These are phyloP conservation scores for Leucocoprinus sp. DNA, from an alignment of 768 basidiomycete genomes.

Conservation along the genomic window DNA sequence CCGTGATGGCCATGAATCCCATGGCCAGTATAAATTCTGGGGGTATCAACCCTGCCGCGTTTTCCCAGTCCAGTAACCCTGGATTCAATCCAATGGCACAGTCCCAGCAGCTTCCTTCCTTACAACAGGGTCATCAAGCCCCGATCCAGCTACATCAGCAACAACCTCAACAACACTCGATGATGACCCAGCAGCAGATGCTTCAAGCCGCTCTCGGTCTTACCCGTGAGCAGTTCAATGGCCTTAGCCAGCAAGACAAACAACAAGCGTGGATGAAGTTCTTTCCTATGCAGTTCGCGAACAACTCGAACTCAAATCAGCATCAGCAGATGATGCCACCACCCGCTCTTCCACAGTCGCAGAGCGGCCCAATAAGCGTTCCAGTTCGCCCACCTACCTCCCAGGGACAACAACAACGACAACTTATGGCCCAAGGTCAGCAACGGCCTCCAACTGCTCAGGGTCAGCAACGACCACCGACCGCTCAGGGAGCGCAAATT, in stretches of 20 bases:
- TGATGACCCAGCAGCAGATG: slow-evolving; percentile 10
- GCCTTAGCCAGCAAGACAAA: slow-evolving; percentile 18
- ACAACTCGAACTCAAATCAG: slow-evolving; percentile 14
- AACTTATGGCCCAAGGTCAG: slow-evolving; percentile 7
- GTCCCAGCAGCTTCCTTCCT: slow-evolving; percentile 16
- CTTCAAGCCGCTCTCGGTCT: slow-evolving; percentile 20
- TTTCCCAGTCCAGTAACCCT: slow-evolving; percentile 7
- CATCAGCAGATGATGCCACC: slow-evolving; percentile 25
- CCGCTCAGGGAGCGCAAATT: slow-evolving; percentile 11
- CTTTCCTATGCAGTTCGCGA: slow-evolving; percentile 18
- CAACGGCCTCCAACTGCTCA: slow-evolving; percentile 14
- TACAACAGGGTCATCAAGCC: slow-evolving; percentile 10
- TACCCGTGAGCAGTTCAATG: slow-evolving; percentile 24
- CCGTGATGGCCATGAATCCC: slow-evolving; percentile 1
- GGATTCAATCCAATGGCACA: slow-evolving; percentile 12
- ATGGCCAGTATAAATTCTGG: slow-evolving; percentile 4
- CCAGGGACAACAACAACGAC: slow-evolving; percentile 8
- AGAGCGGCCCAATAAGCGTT: slow-evolving; percentile 9
- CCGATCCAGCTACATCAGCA: slow-evolving; percentile 9
- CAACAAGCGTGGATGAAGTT: slow-evolving; percentile 19
- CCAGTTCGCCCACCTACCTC: slow-evolving; percentile 7
- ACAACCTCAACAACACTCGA: slow-evolving; percentile 4
- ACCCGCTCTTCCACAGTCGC: slow-evolving; percentile 17
- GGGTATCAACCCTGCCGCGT: slow-evolving; percentile 9
- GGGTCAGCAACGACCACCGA: slow-evolving; percentile 11